These are phyloP conservation scores for barley (Hordeum vulgare) DNA, from an alignment of 176 grass and related monocot species.

Conservation along the genomic window MorexV3_pseudomolecules_assembly NC_058519.1:629457693-629458192, in stretches of 20 bases:
- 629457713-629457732: conserved; percentile 20
- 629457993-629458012: no score
- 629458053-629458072: no score
- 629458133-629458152: background rate
- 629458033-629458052: no score
- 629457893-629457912: conserved; percentile 41
- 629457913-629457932: conserved; percentile 37
- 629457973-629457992: no score
- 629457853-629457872: conserved; percentile 48
- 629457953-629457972: no score
- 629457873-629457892: conserved; percentile 43
- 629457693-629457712: background rate
- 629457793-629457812: background rate
- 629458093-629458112: no score
- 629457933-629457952: conserved; percentile 42
- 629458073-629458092: no score
- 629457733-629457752: conserved; percentile 27
- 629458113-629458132: no score
- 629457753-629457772: conserved; percentile 34
- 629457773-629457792: conserved; percentile 17
- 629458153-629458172: background rate
- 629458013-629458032: no score
- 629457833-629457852: conserved; percentile 16
- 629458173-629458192: background rate
- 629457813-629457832: background rate